A percentile compares a stretch with the other conserved stretches of the same genome.
phyloP scores from a whole-genome alignment of 129 eudicot species.

The Saussurea involucrata region DNA sequence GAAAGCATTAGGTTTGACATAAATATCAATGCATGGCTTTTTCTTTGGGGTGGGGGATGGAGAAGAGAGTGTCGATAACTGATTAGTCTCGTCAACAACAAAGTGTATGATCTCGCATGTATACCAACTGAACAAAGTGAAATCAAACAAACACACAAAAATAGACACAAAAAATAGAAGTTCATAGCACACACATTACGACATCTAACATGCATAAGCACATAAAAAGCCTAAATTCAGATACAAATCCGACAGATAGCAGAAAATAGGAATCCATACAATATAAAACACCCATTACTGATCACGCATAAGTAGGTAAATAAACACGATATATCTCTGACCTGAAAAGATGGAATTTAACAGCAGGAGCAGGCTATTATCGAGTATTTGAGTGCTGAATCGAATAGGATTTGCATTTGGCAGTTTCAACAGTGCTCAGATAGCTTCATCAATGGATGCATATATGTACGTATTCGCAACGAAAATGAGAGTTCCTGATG shows the following conservation, averaged over 20 bases:
- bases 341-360: conserved; percentile 18
- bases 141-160: neutral
- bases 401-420: neutral
- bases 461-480: neutral
- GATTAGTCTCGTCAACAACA: neutral
- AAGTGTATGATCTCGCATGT: neutral
- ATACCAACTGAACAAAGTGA: neutral
- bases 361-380: conserved; percentile 8
- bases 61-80: neutral
- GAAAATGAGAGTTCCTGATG: conserved; percentile 7
- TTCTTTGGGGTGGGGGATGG: neutral
- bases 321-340: neutral
- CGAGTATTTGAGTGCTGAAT: conserved; percentile 16
- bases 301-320: neutral
- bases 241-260: neutral
- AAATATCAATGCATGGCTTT: neutral
- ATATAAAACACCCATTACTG: neutral
- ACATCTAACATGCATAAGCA: conserved; percentile 11
- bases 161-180: neutral
- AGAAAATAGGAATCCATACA: neutral
- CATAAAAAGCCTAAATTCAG: neutral
- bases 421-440: neutral
- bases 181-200: neutral
- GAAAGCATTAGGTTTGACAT: neutral
- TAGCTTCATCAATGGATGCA: neutral